A percentile compares a stretch with the other conserved stretches of the same genome.
These are phyloP conservation scores for Mycena vulgaris DNA, from an alignment of 768 basidiomycete genomes.

Conservation along the genomic window DNA sequence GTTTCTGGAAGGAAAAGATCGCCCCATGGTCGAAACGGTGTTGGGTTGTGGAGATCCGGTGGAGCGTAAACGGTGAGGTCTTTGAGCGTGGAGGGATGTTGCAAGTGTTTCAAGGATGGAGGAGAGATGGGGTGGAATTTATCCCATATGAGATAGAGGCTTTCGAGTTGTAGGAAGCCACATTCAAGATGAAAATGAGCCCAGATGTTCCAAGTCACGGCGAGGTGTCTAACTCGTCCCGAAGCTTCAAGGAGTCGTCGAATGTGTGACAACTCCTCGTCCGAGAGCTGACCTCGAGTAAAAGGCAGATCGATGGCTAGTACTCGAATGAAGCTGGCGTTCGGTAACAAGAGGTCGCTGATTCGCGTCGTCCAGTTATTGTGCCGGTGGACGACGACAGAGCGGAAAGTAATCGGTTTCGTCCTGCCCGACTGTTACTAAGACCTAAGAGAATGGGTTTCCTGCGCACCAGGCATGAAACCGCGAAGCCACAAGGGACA, in stretches of 20 bases:
- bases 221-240: background rate
- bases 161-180: constrained; percentile 2
- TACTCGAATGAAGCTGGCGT: background rate
- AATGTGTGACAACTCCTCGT: background rate
- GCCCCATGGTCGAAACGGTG: background rate
- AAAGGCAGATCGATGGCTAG: background rate
- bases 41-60: background rate
- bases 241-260: background rate
- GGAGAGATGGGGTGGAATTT: background rate
- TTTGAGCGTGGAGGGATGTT: background rate
- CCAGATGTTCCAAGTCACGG: constrained; percentile 19
- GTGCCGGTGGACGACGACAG: constrained; percentile 5
- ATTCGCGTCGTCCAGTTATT: constrained; percentile 5
- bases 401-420: background rate
- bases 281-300: background rate
- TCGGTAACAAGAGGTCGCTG: background rate
- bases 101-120: constrained; percentile 1
- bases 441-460: no score
- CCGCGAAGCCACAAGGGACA: constrained; percentile 7
- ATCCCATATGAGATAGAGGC: constrained; percentile 23
- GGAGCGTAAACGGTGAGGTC: constrained; percentile 19
- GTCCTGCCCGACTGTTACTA: background rate
- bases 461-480: constrained; percentile 9
- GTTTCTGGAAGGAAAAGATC: constrained; percentile 1
- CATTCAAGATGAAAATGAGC: background rate